These are phyloP conservation scores for Rubia yunnanensis DNA, from an alignment of 257 asterid genomes.

Conservation along the genomic window DNA sequence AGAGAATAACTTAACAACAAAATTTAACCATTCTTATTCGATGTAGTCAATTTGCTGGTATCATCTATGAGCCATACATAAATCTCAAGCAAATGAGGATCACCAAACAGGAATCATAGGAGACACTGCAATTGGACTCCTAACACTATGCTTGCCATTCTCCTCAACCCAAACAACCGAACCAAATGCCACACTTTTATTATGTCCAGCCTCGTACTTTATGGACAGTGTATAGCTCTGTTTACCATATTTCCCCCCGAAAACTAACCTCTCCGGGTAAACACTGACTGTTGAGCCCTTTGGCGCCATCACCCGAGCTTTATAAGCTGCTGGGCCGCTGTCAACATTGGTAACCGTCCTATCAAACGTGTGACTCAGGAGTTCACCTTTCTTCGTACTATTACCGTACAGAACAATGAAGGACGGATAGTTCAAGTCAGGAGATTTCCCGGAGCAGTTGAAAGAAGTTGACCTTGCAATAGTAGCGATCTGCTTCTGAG, in stretches of 20 bases:
- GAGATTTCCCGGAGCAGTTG: slow-evolving; percentile 17
- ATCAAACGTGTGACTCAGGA: slow-evolving; percentile 7
- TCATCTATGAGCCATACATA: too few species aligned
- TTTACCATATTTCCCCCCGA: slow-evolving; percentile 17
- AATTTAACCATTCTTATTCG: too few species aligned
- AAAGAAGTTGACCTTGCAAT: slow-evolving; percentile 19
- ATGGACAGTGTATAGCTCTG: slow-evolving; percentile 20
- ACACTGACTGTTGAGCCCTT: slow-evolving; percentile 16
- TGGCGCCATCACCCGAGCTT: slow-evolving; percentile 15
- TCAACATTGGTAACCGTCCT: slow-evolving; percentile 40
- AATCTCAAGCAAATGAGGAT: too few species aligned
- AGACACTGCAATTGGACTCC: slow-evolving; percentile 33
- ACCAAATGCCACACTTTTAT: slow-evolving; percentile 14
- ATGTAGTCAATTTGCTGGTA: too few species aligned
- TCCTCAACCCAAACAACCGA: slow-evolving; percentile 28
- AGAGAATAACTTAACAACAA: too few species aligned
- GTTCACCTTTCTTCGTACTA: not conserved
- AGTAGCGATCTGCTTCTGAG: slow-evolving; percentile 21
- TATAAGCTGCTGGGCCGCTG: slow-evolving; percentile 13
- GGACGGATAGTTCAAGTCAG: slow-evolving; percentile 39
- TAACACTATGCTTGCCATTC: slow-evolving; percentile 21
- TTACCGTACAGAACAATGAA: slow-evolving; percentile 19
- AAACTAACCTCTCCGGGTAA: slow-evolving; percentile 18
- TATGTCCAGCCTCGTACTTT: not conserved
- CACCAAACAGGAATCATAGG: slow-evolving; percentile 11